Base-by-base conservation (phyloP, 129 eudicot genomes). In the Saussurea involucrata region DNA sequence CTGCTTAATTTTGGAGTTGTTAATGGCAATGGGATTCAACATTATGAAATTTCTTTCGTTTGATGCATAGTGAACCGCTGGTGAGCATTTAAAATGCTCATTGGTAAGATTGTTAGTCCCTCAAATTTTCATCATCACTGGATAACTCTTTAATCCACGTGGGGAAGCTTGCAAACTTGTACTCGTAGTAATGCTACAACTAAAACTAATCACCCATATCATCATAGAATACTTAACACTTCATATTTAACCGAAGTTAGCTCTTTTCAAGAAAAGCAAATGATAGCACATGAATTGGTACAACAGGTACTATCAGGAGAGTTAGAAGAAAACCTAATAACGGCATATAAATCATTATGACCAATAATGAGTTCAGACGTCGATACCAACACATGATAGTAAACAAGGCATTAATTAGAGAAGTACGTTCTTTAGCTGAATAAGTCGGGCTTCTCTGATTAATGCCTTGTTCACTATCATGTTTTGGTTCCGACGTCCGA, bases 1-100 rank as follows among this genome's bases (percentile, higher is more conserved):
- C 15, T 58, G 75, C n/a, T 29, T 66, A 8, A 63, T 24, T 71
- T 70, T 1, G 71, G 72, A 60, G 44, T 6, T 32, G 44, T 74
- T 81, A 49, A 28, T 66, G 24, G 32, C 17, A 55, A 55, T 80
- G 64, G 33, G 69, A 74, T 25, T 34, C 32, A 6, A 34, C 58
- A 73, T 73, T 63, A 34, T 58, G 66, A n/a, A 66, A 12, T 71
- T 42, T 71, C 4, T 21, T 9, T 71, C 8, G 44, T 71, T 44
- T 24, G 49, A 71, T 71, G 66, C 25, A 36, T 57, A 36, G 24
- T 69, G 28, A 68, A 57, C 71, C 31, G 75, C 28, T 77, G 75
- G 7, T 77, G 28, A 40, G 76, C 69, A 58, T 69, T 42, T 58
- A 28, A 8, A 21, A 21, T 79, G 73, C 49, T 73, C 53, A 63